Conservation (phyloP, 495 filamentous ascomycete genomes). For the Rostrohypoxylon terebratum region DNA sequence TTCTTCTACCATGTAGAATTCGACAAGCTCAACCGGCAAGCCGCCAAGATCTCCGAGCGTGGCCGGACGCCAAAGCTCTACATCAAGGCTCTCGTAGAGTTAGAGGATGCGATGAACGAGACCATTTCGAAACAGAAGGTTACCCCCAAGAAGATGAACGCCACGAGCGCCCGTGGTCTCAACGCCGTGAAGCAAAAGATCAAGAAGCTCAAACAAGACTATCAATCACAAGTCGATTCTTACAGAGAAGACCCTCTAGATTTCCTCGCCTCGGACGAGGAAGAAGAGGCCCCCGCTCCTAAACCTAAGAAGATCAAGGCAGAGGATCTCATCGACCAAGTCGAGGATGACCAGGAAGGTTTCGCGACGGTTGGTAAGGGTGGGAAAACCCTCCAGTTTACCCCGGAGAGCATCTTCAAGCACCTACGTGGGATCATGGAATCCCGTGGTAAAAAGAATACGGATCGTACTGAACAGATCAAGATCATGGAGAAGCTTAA, state of each 20-base stretch:
- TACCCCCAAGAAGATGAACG: constrained; percentile 98
- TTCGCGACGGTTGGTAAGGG: constrained; percentile 88
- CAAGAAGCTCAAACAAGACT: constrained; percentile 98
- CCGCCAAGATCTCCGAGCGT: constrained; percentile 79
- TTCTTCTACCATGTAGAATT: constrained; percentile 73
- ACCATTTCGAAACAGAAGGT: constrained; percentile 94
- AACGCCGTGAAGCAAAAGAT: constrained; percentile 97
- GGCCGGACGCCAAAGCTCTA: constrained; percentile 88
- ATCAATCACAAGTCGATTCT: constrained; percentile 84
- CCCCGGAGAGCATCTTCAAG: constrained; percentile 97
- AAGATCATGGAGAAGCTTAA: constrained; percentile 95
- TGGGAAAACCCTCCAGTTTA: constrained; percentile 87
- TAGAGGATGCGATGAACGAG: constrained; percentile 97
- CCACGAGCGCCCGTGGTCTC: constrained; percentile 89
- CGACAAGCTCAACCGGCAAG: constrained; percentile 95
- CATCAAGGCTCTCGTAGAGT: constrained; percentile 89
- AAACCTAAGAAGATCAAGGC: constrained; percentile 61
- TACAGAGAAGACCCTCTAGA: constrained; percentile 85
- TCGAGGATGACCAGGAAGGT: constrained; percentile 80
- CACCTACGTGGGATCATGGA: constrained; percentile 93
- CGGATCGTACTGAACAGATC: constrained; percentile 94
- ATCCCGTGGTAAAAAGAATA: constrained; percentile 98
- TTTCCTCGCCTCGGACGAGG: constrained; percentile 88
- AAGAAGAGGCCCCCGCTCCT: constrained; percentile 63
- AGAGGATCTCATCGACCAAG: constrained; percentile 56